phyloP scores from a whole-genome alignment of 164 flowering plant genomes.

The Hamamelis virginiana region DNA sequence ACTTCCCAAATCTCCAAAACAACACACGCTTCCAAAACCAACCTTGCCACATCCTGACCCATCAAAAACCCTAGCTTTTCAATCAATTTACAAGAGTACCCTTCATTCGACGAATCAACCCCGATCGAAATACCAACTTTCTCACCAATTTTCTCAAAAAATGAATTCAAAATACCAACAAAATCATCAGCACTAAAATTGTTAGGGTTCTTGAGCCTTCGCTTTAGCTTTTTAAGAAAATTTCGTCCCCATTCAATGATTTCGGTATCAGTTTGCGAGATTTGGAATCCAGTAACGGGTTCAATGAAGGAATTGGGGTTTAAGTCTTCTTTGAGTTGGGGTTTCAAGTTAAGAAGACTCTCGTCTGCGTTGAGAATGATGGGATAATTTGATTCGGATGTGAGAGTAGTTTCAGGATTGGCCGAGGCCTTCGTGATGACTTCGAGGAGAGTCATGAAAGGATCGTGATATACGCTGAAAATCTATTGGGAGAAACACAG shows the following conservation, averaged over 20 bases:
- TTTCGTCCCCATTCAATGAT: slow-evolving; percentile 36
- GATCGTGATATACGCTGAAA: neutral
- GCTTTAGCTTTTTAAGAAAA: slow-evolving; percentile 41
- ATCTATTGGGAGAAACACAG: neutral
- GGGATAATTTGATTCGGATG: slow-evolving; percentile 34
- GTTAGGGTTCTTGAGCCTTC: slow-evolving; percentile 50
- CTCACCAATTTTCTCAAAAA: slow-evolving; percentile 41
- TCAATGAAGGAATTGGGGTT: slow-evolving; percentile 28
- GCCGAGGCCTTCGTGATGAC: slow-evolving; percentile 50
- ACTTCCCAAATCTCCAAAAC: slow-evolving; percentile 59
- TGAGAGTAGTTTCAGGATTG: slow-evolving; percentile 10
- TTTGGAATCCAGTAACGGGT: slow-evolving; percentile 58
- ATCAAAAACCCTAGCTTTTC: slow-evolving; percentile 53
- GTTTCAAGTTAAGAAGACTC: slow-evolving; percentile 41
- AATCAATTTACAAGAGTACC: slow-evolving; percentile 31
- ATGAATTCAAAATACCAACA: slow-evolving; percentile 33
- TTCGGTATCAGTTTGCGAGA: slow-evolving; percentile 46
- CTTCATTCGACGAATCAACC: slow-evolving; percentile 20
- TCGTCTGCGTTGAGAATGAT: slow-evolving; percentile 49
- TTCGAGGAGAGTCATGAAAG: slow-evolving; percentile 68
- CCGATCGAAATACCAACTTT: slow-evolving; percentile 30
- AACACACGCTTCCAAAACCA: slow-evolving; percentile 64
- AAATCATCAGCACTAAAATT: slow-evolving; percentile 38
- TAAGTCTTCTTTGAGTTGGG: slow-evolving; percentile 31
- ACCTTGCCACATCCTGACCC: slow-evolving; percentile 44